Percentiles rank a stretch among this genome's conserved stretches.
phyloP scores from a whole-genome alignment of 192 early-diverging fungal genomes.

The Spinellus fusiger region DNA sequence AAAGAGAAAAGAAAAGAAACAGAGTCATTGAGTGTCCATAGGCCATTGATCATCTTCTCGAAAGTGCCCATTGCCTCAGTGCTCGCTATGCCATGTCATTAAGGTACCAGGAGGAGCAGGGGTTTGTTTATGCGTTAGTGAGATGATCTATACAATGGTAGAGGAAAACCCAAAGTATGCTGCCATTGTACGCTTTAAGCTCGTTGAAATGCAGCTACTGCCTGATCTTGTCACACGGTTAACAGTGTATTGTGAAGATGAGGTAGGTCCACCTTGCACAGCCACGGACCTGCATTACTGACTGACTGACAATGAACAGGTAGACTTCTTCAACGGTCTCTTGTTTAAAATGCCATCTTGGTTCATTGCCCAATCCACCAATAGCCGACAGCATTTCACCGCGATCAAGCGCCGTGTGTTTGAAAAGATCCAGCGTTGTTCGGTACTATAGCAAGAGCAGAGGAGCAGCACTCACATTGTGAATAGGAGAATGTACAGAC shows the following conservation, averaged over 20 bases:
- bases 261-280: conserved; percentile 6
- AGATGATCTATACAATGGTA: conserved; percentile 21
- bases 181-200: conserved; percentile 14
- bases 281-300: not conserved
- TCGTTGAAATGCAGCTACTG: conserved; percentile 19
- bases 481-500: conserved; percentile 2
- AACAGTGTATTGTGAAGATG: conserved; percentile 25
- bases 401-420: conserved; percentile 18
- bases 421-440: conserved; percentile 10
- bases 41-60: conserved; percentile 9
- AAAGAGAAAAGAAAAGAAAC: not conserved
- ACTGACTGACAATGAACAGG: not conserved
- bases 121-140: conserved; percentile 4
- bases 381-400: conserved; percentile 5
- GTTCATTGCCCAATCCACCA: conserved; percentile 19
- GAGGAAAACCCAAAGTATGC: conserved; percentile 18
- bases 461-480: not conserved
- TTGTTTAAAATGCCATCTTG: conserved; percentile 14
- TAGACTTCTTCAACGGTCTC: conserved; percentile 22
- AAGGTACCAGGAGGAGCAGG: conserved; percentile 19
- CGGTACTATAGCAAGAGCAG: not conserved
- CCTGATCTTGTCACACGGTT: conserved; percentile 22
- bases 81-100: conserved; percentile 8
- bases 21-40: not conserved
- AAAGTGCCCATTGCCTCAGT: conserved; percentile 6